Conservation (phyloP, 345 rosid genomes). For the Alliaria petiolata region DNA sequence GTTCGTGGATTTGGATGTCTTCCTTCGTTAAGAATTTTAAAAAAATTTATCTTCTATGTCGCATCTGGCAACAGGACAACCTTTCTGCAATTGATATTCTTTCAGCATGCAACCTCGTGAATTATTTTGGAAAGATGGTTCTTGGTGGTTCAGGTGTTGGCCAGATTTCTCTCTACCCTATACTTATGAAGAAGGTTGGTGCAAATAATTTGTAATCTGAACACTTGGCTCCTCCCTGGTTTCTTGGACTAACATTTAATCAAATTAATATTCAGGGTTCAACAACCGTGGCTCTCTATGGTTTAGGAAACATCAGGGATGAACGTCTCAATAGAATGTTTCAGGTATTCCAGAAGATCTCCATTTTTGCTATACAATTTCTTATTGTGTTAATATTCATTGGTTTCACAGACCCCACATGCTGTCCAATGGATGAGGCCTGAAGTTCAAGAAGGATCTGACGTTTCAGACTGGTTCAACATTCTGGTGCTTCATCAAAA, state of each 20-base stretch:
- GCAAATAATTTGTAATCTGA: slow-evolving; percentile 7
- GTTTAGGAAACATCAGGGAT: slow-evolving; percentile 97
- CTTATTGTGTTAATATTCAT: slow-evolving; percentile 12
- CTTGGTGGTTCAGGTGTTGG: slow-evolving; percentile 99
- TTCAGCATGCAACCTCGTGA: slow-evolving; percentile 94
- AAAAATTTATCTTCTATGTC: no score
- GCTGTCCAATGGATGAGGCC: slow-evolving; percentile 99
- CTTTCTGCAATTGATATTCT: slow-evolving; percentile 96
- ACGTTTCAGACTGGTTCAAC: slow-evolving; percentile 93
- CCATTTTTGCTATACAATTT: slow-evolving; percentile 8
- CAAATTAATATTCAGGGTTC: slow-evolving; percentile 59
- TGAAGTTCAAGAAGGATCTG: slow-evolving; percentile 84
- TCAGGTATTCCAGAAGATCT: slow-evolving; percentile 52
- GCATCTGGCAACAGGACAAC: slow-evolving; percentile 95
- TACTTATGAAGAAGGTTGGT: slow-evolving; percentile 84
- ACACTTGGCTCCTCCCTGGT: slow-evolving; percentile 1
- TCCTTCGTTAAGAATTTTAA: no score
- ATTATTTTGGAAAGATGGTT: slow-evolving; percentile 97
- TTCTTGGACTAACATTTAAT: slow-evolving; percentile 11
- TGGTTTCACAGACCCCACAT: slow-evolving; percentile 76
- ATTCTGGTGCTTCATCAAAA: slow-evolving; percentile 97
- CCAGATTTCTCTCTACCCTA: slow-evolving; percentile 83
- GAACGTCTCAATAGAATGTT: slow-evolving; percentile 98
- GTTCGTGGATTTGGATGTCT: neutral
- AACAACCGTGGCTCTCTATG: slow-evolving; percentile 93